Evolutionary conservation across 495 filamentous ascomycete species (phyloP), one percentile per base, ranked within the genome.

Genomic region (Penicillium chermesinum): DNA sequence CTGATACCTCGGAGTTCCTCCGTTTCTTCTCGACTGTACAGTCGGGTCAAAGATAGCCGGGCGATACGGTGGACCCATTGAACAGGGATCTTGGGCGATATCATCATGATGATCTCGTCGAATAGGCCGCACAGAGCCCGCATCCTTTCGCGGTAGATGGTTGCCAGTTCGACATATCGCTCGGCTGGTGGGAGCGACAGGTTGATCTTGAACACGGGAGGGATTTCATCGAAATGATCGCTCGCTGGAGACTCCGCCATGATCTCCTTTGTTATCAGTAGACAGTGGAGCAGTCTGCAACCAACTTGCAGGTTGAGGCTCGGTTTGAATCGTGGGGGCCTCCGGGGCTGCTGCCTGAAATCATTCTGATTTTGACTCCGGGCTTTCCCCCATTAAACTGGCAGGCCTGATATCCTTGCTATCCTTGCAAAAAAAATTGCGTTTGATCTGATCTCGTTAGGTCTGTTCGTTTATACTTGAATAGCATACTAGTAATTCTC

Each of bases 1-100:
- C 67, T 65, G 44, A 87, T 84, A 1, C 83, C 81, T 8, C 65
- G 69, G 19, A 87, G 63, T 55, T 86, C 83, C 38, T 74, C 67
- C 0, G 75, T 83, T 56, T 87, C 80, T 46, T 87, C 83, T 7
- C 60, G 22, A 6, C 63, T 69, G 55, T 78, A 72, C 0, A 86
- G 56, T 13, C 70, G 58, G 9, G 75, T 66, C 4, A 85, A 55
- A 35, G 73, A 61, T 3, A 78, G 12, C 2, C 64, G 55, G 2
- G 75, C 69, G 1, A 79, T 25, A 4, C 49, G 53, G 41, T 71
- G 64, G 8, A 77, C 50, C 22, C 50, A 44, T 14, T 53, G 53
- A 7, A 64, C 16, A 3, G 53, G 62, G 41, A 59, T 48, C 5
- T 46, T 53, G 22, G 65, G 61, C 1, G 55, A 48, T 7, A 71